Conservation (phyloP, 202 grass and related monocot species). For the Carex arenaria region DNA sequence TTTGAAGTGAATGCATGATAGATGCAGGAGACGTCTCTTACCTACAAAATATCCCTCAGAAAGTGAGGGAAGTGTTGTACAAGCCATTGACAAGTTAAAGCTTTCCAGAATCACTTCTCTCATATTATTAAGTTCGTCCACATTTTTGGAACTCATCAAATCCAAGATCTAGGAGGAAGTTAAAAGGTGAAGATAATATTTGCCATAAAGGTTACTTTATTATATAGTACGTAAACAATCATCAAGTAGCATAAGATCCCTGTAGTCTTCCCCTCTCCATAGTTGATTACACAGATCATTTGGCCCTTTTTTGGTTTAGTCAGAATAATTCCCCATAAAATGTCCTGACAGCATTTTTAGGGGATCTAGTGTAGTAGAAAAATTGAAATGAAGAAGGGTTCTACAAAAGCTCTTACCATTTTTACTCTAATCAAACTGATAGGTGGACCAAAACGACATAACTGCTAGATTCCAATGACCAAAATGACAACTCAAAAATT, state of each 20-base stretch:
- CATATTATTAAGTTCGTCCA: slow-evolving; percentile 35
- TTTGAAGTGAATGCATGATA: neutral
- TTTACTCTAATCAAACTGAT: slow-evolving; percentile 3
- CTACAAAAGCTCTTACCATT: neutral
- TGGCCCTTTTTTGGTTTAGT: neutral
- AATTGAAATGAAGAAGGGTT: neutral
- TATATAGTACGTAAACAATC: neutral
- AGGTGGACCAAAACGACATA: neutral
- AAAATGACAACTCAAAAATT: neutral
- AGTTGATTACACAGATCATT: slow-evolving; percentile 1
- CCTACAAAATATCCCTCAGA: slow-evolving; percentile 63
- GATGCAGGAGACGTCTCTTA: slow-evolving; percentile 22
- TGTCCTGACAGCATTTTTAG: neutral
- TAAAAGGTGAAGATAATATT: slow-evolving; percentile 1
- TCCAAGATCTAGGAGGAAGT: slow-evolving; percentile 51
- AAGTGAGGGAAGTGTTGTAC: slow-evolving; percentile 65
- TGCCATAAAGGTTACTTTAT: neutral
- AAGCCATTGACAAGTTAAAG: slow-evolving; percentile 36
- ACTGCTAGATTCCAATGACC: neutral
- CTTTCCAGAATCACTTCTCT: slow-evolving; percentile 39
- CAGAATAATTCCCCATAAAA: neutral
- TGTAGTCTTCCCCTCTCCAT: neutral
- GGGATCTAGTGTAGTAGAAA: neutral
- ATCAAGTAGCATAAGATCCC: neutral
- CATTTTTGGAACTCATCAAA: slow-evolving; percentile 30